phyloP scores from a whole-genome alignment of 495 filamentous ascomycete genomes.

The Penicillium nucicola region DNA sequence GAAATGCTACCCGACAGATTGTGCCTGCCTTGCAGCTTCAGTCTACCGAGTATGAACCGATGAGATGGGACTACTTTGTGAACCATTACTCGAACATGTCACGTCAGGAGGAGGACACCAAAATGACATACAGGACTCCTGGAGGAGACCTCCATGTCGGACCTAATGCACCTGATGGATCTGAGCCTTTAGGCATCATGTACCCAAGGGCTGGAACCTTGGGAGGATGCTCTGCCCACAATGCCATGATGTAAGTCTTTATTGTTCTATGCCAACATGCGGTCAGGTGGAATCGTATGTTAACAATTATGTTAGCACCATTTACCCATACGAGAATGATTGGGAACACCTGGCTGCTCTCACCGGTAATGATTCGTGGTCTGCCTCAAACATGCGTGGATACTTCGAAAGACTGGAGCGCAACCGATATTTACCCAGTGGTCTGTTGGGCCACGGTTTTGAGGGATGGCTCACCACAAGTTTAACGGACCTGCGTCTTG shows the following conservation, averaged over 20 bases:
- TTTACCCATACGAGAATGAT: constrained; percentile 37
- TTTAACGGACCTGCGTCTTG: constrained; percentile 43
- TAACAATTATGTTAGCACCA: constrained; percentile 13
- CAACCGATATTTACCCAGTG: constrained; percentile 47
- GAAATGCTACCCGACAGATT: constrained; percentile 31
- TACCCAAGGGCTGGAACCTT: constrained; percentile 44
- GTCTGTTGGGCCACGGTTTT: constrained; percentile 50
- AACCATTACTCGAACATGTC: constrained; percentile 38
- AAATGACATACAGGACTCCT: constrained; percentile 39
- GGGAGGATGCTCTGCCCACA: constrained; percentile 43
- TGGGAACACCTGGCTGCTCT: constrained; percentile 41
- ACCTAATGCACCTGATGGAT: constrained; percentile 28
- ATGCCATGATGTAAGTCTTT: constrained; percentile 40
- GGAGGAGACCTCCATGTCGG: constrained; percentile 34
- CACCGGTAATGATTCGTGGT: constrained; percentile 41
- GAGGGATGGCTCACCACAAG: constrained; percentile 55
- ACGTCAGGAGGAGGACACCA: constrained; percentile 37
- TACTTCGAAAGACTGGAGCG: constrained; percentile 48
- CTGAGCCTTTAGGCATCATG: constrained; percentile 34
- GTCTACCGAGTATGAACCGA: constrained; percentile 38
- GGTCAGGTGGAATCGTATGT: background rate
- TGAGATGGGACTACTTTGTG: constrained; percentile 45
- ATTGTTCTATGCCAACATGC: background rate
- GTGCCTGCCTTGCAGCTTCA: constrained; percentile 36
- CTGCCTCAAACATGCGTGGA: constrained; percentile 32